phyloP scores from a whole-genome alignment of 257 asterid genomes.

The Rauvolfia tetraphylla region DNA sequence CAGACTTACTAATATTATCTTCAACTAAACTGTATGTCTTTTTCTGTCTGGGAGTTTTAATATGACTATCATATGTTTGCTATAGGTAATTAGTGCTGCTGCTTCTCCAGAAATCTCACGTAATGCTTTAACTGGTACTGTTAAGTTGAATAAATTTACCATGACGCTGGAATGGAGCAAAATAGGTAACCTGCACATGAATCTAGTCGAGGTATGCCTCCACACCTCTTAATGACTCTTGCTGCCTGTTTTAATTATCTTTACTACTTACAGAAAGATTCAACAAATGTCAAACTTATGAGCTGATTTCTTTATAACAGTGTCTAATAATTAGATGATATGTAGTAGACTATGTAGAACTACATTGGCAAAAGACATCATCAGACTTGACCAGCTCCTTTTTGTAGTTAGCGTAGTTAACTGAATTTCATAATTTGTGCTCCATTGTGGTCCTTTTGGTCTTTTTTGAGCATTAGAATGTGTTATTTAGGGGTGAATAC shows the following conservation, averaged over 20 bases:
- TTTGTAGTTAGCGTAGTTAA: not conserved
- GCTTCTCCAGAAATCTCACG: constrained; percentile 52
- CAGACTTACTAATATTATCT: not conserved
- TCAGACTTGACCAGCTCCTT: not conserved
- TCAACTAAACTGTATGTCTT: not conserved
- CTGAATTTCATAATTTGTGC: not conserved
- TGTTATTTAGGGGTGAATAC: not conserved
- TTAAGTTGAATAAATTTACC: constrained; percentile 54
- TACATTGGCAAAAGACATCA: not conserved
- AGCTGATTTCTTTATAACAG: not conserved
- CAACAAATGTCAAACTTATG: not conserved
- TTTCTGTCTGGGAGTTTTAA: not conserved
- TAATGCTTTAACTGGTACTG: constrained; percentile 51
- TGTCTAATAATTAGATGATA: not conserved
- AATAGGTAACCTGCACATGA: constrained; percentile 73
- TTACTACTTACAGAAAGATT: not conserved
- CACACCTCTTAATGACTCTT: not conserved
- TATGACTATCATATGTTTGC: constrained; percentile 6
- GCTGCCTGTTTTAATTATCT: not conserved
- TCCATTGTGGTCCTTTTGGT: not conserved
- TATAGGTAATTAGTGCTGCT: constrained; percentile 69
- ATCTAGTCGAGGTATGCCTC: constrained; percentile 64
- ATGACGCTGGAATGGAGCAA: constrained; percentile 82
- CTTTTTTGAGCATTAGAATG: not conserved
- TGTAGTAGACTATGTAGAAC: not conserved